Evolutionary conservation across 257 asterid genomes (phyloP), one percentile per base, ranked within the genome.

Genomic region (Solanum etuberosum): DNA sequence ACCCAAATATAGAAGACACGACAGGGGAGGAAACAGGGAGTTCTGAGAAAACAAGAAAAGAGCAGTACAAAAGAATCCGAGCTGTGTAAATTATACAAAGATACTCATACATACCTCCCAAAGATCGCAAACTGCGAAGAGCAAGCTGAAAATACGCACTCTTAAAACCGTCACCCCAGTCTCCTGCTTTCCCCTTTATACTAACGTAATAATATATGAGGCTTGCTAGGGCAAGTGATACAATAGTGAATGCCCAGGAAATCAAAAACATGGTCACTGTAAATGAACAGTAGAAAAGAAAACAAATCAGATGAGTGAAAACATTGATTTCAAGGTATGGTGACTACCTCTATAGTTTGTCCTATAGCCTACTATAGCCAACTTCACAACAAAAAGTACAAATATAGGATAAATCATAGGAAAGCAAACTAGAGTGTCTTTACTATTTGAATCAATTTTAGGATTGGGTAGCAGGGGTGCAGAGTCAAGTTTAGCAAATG

Each of bases 131-230:
- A 90, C 99, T 97, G 35, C 99, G 98, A 72, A 97, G 99, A 76
- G 99, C 99, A 88, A 97, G 99, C 94, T 97, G 99, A 91, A 97
- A 97, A 92, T 97, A 97, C 42, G 99, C 99, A 91, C 99, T 97
- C 94, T 97, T 97, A 91, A 97, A 93, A 88, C 99, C 99, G 86
- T 97, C 99, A 37, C 99, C 99, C 99, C 99, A 95, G 87, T 97
- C 99, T 72, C 99, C 99, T 87, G 99, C 99, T 91, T 97, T 97
- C 43, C 99, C 99, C 92, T 94, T 97, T 91, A 97, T 81, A 92
- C 99, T 92, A 87, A 97, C 99, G 20, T 97, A 97, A 87, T 97
- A 97, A 92, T 97, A 97, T 90, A 97, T 97, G 89, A 97, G 98
- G 87, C 92, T 95, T 70, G 96, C 99, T 87, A 97, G 92, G 87